A percentile compares a stretch with the other conserved stretches of the same genome.
phyloP scores from a whole-genome alignment of 257 asterid genomes.

The Rhazya stricta region DNA sequence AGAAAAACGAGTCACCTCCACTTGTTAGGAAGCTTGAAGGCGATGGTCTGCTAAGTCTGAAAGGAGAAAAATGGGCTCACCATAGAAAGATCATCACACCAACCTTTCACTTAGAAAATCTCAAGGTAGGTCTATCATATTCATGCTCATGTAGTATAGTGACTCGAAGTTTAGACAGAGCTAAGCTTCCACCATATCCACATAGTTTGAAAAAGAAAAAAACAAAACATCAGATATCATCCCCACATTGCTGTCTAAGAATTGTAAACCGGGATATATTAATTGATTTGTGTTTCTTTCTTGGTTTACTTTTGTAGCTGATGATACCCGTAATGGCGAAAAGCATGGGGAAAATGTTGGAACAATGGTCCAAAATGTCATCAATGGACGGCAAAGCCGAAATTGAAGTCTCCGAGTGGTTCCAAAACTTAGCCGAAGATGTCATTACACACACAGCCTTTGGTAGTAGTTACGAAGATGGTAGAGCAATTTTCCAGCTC shows the following conservation, averaged over 20 bases:
- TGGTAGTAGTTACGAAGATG: constrained; percentile 76
- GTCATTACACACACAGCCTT: constrained; percentile 63
- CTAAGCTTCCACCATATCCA: not conserved
- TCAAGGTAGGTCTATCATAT: constrained; percentile 44
- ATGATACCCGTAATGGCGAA: constrained; percentile 74
- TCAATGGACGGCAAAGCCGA: constrained; percentile 45
- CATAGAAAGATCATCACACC: constrained; percentile 79
- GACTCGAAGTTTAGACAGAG: too few relatives aligned
- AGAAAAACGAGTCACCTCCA: constrained; percentile 72
- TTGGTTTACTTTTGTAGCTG: constrained; percentile 29
- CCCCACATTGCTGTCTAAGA: not conserved
- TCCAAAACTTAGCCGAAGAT: constrained; percentile 60
- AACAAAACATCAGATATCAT: not conserved
- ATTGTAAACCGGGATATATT: not conserved
- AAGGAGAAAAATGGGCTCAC: constrained; percentile 94
- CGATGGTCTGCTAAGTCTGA: constrained; percentile 69
- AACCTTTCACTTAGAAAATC: constrained; percentile 72
- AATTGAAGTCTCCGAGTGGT: constrained; percentile 68
- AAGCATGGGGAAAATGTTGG: constrained; percentile 53
- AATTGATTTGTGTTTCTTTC: not conserved
- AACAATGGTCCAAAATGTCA: constrained; percentile 55
- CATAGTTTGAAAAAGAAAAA: not conserved
- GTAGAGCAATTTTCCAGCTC: constrained; percentile 56
- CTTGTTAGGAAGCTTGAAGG: constrained; percentile 85
- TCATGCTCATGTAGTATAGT: too few relatives aligned